These are phyloP conservation scores for Fusarium scirpi DNA, from an alignment of 2,329 filamentous ascomycete genomes.

Conservation along the genomic window DNA sequence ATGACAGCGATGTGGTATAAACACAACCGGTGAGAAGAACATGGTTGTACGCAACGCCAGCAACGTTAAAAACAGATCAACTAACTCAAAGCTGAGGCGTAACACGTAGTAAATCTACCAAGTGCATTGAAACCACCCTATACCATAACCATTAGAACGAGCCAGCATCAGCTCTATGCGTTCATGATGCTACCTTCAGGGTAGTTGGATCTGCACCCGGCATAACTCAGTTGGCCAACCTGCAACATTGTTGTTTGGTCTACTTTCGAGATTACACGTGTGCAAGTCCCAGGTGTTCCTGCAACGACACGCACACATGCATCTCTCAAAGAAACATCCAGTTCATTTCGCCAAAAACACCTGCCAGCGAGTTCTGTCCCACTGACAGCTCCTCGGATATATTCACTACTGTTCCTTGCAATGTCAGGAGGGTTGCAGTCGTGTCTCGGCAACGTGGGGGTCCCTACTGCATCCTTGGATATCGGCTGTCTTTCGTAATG, in stretches of 20 bases:
- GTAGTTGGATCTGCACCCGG: conserved; percentile 28
- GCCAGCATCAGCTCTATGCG: conserved; percentile 19
- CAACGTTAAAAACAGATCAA: neutral
- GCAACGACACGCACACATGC: conserved; percentile 28
- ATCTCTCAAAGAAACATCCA: conserved; percentile 10
- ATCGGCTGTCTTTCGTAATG: conserved; percentile 36
- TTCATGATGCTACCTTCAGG: conserved; percentile 36
- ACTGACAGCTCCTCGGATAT: conserved; percentile 13
- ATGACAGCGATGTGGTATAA: neutral
- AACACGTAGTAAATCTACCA: neutral
- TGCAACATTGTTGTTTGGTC: conserved; percentile 8
- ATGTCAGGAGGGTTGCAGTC: conserved; percentile 31
- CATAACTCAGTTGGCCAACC: conserved; percentile 17
- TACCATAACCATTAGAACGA: conserved; percentile 5
- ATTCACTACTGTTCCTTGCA: conserved; percentile 8
- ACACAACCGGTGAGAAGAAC: neutral
- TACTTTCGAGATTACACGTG: conserved; percentile 26
- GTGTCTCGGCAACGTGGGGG: conserved; percentile 46
- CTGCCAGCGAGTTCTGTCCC: neutral
- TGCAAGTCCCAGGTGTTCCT: conserved; percentile 29
- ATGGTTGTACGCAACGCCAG: neutral
- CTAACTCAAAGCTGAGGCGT: neutral
- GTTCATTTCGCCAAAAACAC: neutral
- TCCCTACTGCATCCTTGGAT: conserved; percentile 21
- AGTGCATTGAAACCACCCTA: conserved; percentile 20